Evolutionary conservation across 177 flowering plant species (phyloP), one percentile per base, ranked within the genome.

Genomic region (Telopea speciosissima): DNA sequence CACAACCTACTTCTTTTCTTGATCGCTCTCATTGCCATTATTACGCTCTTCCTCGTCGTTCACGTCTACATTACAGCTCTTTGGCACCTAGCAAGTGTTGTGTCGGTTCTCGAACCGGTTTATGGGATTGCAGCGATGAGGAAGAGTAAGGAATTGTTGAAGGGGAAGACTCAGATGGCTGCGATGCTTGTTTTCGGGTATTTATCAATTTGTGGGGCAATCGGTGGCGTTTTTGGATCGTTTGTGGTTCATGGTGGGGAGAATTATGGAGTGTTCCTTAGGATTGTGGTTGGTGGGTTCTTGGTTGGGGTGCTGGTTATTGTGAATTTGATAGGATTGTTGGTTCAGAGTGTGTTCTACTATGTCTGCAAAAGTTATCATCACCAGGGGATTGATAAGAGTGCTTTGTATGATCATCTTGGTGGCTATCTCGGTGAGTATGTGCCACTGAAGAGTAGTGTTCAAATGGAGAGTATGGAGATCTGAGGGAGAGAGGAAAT

Each of bases 311-410:
- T 61, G 25, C 14, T 85, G 78, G 88, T 85, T 77, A 77, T 81
- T 68, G 85, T 83, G 56, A 83, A 85, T 74, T 63, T 85, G 66
- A 78, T 81, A 25, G 88, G 86, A 0, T 75, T 85, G 83, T 42
- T 85, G 74, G 79, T 83, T 45, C 88, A 83, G 77, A 85, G 88
- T 70, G 84, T 85, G 75, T 85, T 85, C 66, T 85, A 85, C 71
- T 85, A 85, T 72, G 88, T 85, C 1, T 85, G 88, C 70, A 85
- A 85, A 80, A 85, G 88, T 67, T 81, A 67, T 58, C 88, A 85
- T 56, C 83, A 80, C 72, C 81, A 85, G 66, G 83, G 75, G 59
- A 85, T 85, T 40, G 88, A 85, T 68, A 85, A 85, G 76, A 68
- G 17, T 0, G 88, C 81, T 31, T 58, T 58, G 61, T 19, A 21